phyloP scores from a whole-genome alignment of 257 asterid genomes.

The Przewalskia tangutica region DNA sequence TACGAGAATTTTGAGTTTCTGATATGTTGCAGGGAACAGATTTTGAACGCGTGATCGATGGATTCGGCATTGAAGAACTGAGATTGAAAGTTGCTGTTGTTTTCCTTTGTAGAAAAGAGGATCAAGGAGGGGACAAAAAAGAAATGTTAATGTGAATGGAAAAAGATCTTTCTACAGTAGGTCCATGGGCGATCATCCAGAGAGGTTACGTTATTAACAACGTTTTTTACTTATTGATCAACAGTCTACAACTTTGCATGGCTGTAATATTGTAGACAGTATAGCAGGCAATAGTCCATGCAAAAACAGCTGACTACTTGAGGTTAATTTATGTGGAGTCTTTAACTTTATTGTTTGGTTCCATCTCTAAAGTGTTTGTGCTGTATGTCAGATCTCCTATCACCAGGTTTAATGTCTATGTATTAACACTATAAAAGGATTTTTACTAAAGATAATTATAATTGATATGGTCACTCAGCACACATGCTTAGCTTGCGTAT shows the following conservation, averaged over 20 bases:
- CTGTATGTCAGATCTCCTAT: background rate
- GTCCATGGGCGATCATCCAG: background rate
- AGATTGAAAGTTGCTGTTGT: background rate
- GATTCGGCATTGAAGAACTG: conserved; percentile 40
- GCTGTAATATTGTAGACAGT: background rate
- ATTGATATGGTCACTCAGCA: too few species aligned
- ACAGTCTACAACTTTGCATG: background rate
- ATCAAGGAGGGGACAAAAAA: background rate
- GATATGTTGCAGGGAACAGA: conserved; percentile 40
- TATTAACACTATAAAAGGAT: background rate
- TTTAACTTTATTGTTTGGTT: background rate
- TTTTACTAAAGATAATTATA: background rate
- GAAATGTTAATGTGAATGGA: background rate
- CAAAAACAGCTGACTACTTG: background rate
- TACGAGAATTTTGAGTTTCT: conserved; percentile 24
- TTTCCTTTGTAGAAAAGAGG: background rate
- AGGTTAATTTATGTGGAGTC: background rate
- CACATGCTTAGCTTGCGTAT: too few species aligned
- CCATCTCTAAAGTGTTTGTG: background rate
- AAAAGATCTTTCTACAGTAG: background rate
- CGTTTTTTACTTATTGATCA: background rate
- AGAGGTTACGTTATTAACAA: background rate
- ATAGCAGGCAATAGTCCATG: background rate
- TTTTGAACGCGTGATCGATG: conserved; percentile 41
- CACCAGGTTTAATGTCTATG: background rate